Evolutionary conservation across 805 yeast species (phyloP), one percentile per base, ranked within the genome.

Genomic region (Phaffomyces opuntiae): DNA sequence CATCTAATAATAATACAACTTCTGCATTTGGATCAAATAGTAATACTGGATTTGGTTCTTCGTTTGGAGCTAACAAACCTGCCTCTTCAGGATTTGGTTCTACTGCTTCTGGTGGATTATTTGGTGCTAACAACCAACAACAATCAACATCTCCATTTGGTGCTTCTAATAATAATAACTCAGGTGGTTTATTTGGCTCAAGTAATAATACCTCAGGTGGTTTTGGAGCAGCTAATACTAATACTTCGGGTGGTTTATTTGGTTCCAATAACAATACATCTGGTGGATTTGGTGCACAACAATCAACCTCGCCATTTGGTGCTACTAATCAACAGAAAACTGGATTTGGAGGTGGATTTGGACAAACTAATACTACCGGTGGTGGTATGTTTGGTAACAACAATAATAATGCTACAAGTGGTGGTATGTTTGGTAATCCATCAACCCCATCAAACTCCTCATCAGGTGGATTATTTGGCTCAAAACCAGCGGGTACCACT

Each of bases 171-270:
- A 40, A 56, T 48, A 46, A 38, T 13, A 52, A 50, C 41, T 43
- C 61, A 35, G 64, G 65, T 26, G 75, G 75, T 2, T 45, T 72
- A 40, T 72, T 72, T 53, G 77, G 77, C 5, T 11, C 37, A 17
- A 39, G 39, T 12, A 42, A 32, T n/a, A 51, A 46, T 53, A 38
- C 58, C 27, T 57, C 55, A 13, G 44, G 38, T 36, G 27, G 38
- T 21, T 47, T 56, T 16, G 45, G 55, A 19, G 49, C 55, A 19
- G 39, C 37, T 11, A 35, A 35, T 35, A 35, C 16, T 17, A 34
- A 40, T 13, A 52, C 50, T 42, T 43, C 61, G 36, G 64, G 65
- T 24, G 75, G 75, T 2, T 45, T 72, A 34, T 34, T 34, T 35
- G 37, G 37, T 17, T 34, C 36, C 9, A 34, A 34, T 6, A n/a